Percentiles rank a stretch among this genome's conserved stretches.
Conservation (phyloP, 139 green algal species). For the Raphidocelis subcapitata region DNA sequence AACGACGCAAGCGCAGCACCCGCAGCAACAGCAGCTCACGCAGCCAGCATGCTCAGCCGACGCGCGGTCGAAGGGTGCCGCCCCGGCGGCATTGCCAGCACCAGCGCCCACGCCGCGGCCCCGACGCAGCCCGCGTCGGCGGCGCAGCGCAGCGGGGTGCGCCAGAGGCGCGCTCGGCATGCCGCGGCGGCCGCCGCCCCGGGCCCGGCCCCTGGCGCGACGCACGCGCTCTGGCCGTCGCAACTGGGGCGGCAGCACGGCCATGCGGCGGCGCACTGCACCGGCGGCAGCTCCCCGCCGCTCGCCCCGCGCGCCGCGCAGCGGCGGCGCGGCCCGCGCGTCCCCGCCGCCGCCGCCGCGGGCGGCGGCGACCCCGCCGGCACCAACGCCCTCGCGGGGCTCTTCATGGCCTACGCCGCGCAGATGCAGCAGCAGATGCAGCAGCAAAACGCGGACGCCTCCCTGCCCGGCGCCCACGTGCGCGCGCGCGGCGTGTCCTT, state of each 20-base stretch:
- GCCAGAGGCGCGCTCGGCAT: not conserved
- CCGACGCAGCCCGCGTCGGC: not conserved
- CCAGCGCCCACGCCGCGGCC: not conserved
- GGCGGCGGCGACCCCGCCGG: not conserved
- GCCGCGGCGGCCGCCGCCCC: too few species aligned
- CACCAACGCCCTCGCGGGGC: not conserved
- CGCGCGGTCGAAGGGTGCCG: not conserved
- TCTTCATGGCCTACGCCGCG: slow-evolving; percentile 4
- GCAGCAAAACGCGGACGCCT: slow-evolving; percentile 2
- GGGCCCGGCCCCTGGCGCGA: too few species aligned
- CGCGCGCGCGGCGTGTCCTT: slow-evolving; percentile 37
- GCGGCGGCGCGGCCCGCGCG: not conserved
- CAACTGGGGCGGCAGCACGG: too few species aligned
- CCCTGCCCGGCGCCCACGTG: slow-evolving; percentile 5
- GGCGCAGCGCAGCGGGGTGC: not conserved
- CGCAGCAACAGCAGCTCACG: too few species aligned
- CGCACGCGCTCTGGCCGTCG: too few species aligned
- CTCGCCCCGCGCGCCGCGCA: too few species aligned
- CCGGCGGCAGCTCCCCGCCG: too few species aligned
- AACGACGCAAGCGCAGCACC: too few species aligned
- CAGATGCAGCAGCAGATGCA: slow-evolving; percentile 5
- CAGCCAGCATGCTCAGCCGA: too few species aligned
- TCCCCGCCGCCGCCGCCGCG: not conserved
- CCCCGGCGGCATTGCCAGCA: not conserved
- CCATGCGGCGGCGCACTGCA: too few species aligned